Percentiles rank a stretch among this genome's conserved stretches.
Evolutionary conservation across 192 early-diverging fungal species (phyloP).

Genomic region (Mortierella claussenii): DNA sequence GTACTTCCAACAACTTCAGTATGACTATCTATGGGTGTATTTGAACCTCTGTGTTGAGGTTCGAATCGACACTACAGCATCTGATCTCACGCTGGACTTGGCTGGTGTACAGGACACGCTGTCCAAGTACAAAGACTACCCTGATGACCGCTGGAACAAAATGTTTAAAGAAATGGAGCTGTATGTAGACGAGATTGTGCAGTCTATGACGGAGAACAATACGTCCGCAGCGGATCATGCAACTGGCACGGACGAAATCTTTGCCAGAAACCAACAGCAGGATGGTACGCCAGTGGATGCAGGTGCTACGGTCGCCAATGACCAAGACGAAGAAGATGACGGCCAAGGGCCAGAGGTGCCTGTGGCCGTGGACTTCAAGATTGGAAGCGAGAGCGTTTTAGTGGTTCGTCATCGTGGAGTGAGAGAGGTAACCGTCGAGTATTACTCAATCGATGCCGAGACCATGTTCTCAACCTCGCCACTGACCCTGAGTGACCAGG

Average conservation of each 20-base stretch:
- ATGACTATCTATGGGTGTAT: slow-evolving; percentile 41
- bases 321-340: slow-evolving; percentile 10
- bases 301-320: not conserved
- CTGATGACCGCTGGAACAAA: slow-evolving; percentile 54
- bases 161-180: slow-evolving; percentile 54
- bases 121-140: slow-evolving; percentile 32
- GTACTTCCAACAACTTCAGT: slow-evolving; percentile 31
- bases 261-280: not conserved
- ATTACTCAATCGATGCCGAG: slow-evolving; percentile 62
- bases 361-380: slow-evolving; percentile 55
- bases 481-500: slow-evolving; percentile 55
- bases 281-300: no score
- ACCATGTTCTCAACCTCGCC: slow-evolving; percentile 63
- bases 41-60: slow-evolving; percentile 38
- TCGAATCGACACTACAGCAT: slow-evolving; percentile 1
- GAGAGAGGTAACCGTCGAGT: slow-evolving; percentile 41
- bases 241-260: not conserved
- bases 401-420: slow-evolving; percentile 54
- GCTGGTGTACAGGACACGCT: slow-evolving; percentile 17
- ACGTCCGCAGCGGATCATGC: not conserved
- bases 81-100: slow-evolving; percentile 10
- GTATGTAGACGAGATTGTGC: slow-evolving; percentile 48
- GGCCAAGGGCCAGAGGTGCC: slow-evolving; percentile 24
- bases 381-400: slow-evolving; percentile 37
- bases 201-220: slow-evolving; percentile 3